Evolutionary conservation across 1,284 basidiomycete genomes (phyloP).

Genomic region (Trichosporon sp.): DNA sequence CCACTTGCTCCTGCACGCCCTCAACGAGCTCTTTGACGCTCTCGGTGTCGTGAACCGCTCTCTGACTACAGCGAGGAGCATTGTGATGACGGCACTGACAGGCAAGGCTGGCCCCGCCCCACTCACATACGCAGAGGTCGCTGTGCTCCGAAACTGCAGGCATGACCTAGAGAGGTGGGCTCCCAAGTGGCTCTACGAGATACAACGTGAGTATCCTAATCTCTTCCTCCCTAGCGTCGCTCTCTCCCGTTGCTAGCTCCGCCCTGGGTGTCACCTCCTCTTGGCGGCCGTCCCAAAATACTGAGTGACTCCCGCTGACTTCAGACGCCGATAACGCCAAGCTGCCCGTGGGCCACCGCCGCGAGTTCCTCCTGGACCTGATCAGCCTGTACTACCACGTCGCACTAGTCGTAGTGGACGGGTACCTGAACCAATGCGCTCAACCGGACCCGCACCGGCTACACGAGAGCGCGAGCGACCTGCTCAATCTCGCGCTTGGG

Average conservation of each 20-base stretch:
- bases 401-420: slow-evolving; percentile 13
- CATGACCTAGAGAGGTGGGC: slow-evolving; percentile 17
- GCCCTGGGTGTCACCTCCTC: no score
- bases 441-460: slow-evolving; percentile 4
- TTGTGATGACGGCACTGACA: slow-evolving; percentile 12
- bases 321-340: slow-evolving; percentile 10
- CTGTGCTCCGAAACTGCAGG: slow-evolving; percentile 13
- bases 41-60: slow-evolving; percentile 16
- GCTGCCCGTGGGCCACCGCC: slow-evolving; percentile 8
- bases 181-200: slow-evolving; percentile 15
- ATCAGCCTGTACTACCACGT: slow-evolving; percentile 18
- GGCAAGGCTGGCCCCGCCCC: background rate
- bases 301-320: background rate
- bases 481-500: slow-evolving; percentile 13
- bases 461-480: slow-evolving; percentile 9
- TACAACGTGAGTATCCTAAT: slow-evolving; percentile 15
- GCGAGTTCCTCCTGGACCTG: slow-evolving; percentile 18
- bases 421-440: slow-evolving; percentile 13
- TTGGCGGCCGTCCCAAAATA: no score
- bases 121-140: slow-evolving; percentile 13
- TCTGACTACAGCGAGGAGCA: slow-evolving; percentile 11
- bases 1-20: slow-evolving; percentile 18
- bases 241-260: no score
- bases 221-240: no score
- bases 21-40: slow-evolving; percentile 21